Conservation (phyloP, 2,329 filamentous ascomycete species). For the Aspergillus intermedius region DNA sequence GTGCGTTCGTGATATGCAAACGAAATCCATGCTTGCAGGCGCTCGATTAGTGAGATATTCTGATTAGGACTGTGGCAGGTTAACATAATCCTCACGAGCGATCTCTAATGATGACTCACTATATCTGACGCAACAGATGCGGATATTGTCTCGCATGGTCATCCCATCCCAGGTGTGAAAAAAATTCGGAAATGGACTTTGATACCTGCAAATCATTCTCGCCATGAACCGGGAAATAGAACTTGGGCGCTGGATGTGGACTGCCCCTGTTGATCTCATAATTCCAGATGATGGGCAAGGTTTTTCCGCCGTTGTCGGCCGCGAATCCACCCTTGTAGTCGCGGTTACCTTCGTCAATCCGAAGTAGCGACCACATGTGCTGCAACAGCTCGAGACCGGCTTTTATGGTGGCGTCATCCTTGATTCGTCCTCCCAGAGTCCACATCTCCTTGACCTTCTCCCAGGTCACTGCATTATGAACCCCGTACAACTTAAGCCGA, state of each 20-base stretch:
- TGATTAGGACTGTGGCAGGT: conserved; percentile 2
- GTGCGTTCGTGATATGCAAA: conserved; percentile 13
- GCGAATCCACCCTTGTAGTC: background rate
- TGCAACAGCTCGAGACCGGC: background rate
- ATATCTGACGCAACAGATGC: background rate
- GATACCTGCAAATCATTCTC: conserved; percentile 6
- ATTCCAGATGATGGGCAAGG: conserved; percentile 10
- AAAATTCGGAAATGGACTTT: conserved; percentile 1
- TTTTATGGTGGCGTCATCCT: background rate
- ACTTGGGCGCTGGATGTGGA: conserved; percentile 7
- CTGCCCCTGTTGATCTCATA: conserved; percentile 10
- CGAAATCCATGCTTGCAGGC: conserved; percentile 11
- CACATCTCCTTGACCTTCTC: conserved; percentile 4
- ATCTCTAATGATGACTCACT: background rate
- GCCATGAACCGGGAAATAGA: conserved; percentile 12
- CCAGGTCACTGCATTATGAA: background rate
- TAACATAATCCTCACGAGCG: background rate
- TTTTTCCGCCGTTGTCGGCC: background rate
- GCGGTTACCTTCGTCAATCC: conserved; percentile 2
- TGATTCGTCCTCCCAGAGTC: conserved; percentile 4
- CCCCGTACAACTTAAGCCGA: conserved; percentile 9
- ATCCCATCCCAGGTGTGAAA: background rate
- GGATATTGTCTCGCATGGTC: background rate
- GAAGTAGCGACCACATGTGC: conserved; percentile 1
- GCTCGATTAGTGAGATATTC: conserved; percentile 1